These are phyloP conservation scores for Candida nonsorbophila DNA, from an alignment of 805 yeast genomes.

Conservation along the genomic window DNA sequence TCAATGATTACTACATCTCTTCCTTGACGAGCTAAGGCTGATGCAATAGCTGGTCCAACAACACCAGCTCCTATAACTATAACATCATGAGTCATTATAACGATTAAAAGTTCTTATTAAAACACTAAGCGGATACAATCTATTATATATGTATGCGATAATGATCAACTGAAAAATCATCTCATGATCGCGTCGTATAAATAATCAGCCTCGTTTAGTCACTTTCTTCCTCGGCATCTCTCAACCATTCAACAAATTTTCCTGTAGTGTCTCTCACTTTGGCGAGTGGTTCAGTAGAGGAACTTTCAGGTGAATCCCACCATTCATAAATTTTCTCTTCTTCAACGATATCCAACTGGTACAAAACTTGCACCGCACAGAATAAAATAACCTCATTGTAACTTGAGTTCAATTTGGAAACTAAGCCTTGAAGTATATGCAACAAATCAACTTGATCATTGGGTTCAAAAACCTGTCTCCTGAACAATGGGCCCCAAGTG, in stretches of 20 bases:
- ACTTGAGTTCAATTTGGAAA: slow-evolving; percentile 29
- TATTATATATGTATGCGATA: too few relatives aligned
- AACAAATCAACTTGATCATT: slow-evolving; percentile 76
- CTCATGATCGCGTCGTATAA: slow-evolving; percentile 4
- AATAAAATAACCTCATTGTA: slow-evolving; percentile 47
- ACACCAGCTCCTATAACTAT: slow-evolving; percentile 98
- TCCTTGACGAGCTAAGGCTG: slow-evolving; percentile 86
- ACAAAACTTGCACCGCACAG: slow-evolving; percentile 53
- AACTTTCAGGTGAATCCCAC: slow-evolving; percentile 55
- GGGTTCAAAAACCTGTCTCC: slow-evolving; percentile 77
- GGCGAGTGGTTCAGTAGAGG: slow-evolving; percentile 35
- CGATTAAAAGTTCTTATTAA: too few relatives aligned
- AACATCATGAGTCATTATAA: slow-evolving; percentile 63
- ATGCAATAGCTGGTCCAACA: slow-evolving; percentile 90
- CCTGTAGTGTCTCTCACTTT: slow-evolving; percentile 53
- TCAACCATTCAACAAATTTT: slow-evolving; percentile 84
- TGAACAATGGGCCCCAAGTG: slow-evolving; percentile 78
- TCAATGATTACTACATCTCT: slow-evolving; percentile 75
- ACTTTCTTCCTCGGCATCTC: slow-evolving; percentile 62
- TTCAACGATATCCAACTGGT: slow-evolving; percentile 76
- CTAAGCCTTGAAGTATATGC: slow-evolving; percentile 42
- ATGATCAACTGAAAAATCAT: too few relatives aligned
- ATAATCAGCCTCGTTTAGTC: slow-evolving; percentile 13
- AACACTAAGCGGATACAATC: too few relatives aligned
- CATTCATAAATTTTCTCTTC: slow-evolving; percentile 77